These are phyloP conservation scores for Lactifluus rugatus DNA, from an alignment of 768 basidiomycete genomes.

Conservation along the genomic window DNA sequence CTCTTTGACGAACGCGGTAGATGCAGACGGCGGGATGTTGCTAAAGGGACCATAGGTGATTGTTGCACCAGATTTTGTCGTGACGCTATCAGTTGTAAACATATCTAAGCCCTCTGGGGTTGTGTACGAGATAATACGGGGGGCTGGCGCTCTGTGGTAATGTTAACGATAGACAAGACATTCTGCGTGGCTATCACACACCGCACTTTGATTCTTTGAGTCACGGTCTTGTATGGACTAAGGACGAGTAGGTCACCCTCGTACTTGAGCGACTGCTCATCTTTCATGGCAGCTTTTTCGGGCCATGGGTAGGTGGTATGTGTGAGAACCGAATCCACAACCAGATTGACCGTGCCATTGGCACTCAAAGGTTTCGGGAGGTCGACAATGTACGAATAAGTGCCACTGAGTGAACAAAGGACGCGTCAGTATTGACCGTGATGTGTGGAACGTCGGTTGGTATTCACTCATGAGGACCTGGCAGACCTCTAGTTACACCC, in stretches of 20 bases:
- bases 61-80: constrained; percentile 66
- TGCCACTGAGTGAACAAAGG: constrained; percentile 24
- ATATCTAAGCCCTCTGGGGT: constrained; percentile 50
- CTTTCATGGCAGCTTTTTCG: constrained; percentile 56
- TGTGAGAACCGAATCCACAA: constrained; percentile 69
- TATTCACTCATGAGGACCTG: constrained; percentile 45
- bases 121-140: constrained; percentile 63
- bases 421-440: background rate
- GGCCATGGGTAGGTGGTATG: constrained; percentile 77
- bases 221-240: constrained; percentile 71
- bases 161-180: background rate
- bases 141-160: constrained; percentile 49
- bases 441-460: background rate
- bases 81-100: constrained; percentile 51
- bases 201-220: constrained; percentile 85
- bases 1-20: constrained; percentile 42
- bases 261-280: constrained; percentile 74
- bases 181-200: constrained; percentile 29
- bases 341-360: constrained; percentile 61
- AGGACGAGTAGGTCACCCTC: constrained; percentile 67
- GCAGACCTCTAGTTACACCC: constrained; percentile 37
- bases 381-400: constrained; percentile 49
- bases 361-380: constrained; percentile 51
- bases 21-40: constrained; percentile 57
- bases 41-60: constrained; percentile 86